phyloP scores from a whole-genome alignment of 805 yeast genomes.

The Candida silvatica region DNA sequence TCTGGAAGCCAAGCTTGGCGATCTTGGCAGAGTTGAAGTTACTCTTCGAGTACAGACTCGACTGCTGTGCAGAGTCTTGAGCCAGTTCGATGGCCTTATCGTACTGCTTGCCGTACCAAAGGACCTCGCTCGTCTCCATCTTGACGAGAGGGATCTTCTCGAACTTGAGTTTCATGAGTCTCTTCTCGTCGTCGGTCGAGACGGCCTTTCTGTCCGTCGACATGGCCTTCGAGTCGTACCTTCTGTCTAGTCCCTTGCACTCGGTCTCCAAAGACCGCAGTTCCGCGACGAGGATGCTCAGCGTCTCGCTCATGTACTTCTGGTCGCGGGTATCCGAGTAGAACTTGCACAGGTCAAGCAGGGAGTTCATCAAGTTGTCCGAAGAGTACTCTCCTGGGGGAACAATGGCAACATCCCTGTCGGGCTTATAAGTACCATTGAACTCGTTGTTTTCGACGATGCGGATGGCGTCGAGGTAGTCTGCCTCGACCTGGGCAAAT shows the following conservation, averaged over 20 bases:
- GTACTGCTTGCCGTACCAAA: conserved; percentile 27
- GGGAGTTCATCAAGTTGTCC: conserved; percentile 16
- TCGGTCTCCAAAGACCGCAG: conserved; percentile 24
- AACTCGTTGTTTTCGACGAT: conserved; percentile 19
- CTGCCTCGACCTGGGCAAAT: conserved; percentile 18
- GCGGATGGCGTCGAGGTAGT: conserved; percentile 21
- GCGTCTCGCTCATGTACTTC: conserved; percentile 16
- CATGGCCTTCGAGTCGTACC: conserved; percentile 10
- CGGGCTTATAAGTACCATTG: conserved; percentile 4
- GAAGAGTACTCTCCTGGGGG: conserved; percentile 16
- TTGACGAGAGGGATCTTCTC: conserved; percentile 30
- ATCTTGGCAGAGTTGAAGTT: conserved; percentile 30
- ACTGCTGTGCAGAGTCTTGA: conserved; percentile 27
- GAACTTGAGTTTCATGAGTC: conserved; percentile 17
- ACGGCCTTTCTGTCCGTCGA: conserved; percentile 8
- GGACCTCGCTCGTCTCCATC: conserved; percentile 33
- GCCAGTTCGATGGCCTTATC: conserved; percentile 32
- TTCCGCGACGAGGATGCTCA: conserved; percentile 28
- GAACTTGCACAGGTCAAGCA: conserved; percentile 22
- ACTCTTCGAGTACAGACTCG: conserved; percentile 22
- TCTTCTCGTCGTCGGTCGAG: conserved; percentile 10
- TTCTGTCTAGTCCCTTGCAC: conserved; percentile 8
- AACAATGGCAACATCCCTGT: conserved; percentile 13
- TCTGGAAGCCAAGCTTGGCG: conserved; percentile 27
- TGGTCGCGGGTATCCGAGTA: conserved; percentile 19